These are phyloP conservation scores for Peniophora sp. DNA, from an alignment of 1,284 basidiomycete genomes.

Conservation along the genomic window DNA sequence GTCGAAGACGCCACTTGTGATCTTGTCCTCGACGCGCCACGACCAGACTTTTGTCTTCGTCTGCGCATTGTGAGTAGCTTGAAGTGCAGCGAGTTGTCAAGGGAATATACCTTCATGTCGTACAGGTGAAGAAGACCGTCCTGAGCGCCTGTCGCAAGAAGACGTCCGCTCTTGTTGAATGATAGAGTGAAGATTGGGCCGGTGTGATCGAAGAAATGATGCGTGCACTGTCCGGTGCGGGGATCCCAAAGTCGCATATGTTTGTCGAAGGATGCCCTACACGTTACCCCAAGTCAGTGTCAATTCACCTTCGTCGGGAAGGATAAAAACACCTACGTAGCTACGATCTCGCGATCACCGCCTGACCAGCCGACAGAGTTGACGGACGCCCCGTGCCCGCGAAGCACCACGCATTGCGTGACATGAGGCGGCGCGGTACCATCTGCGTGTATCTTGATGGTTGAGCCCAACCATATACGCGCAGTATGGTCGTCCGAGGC, in stretches of 20 bases:
- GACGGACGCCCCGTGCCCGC: conserved; percentile 61
- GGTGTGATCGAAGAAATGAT: conserved; percentile 58
- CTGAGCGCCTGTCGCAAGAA: conserved; percentile 50
- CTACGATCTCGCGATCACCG: conserved; percentile 43
- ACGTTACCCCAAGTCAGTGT: too few relatives aligned
- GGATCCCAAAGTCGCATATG: conserved; percentile 75
- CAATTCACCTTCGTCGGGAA: too few relatives aligned
- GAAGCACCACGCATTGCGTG: conserved; percentile 37
- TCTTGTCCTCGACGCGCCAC: conserved; percentile 43
- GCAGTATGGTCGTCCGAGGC: conserved; percentile 76
- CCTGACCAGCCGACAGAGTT: conserved; percentile 69
- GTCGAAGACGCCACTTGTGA: conserved; percentile 49
- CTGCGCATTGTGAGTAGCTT: background rate
- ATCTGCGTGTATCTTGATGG: conserved; percentile 1
- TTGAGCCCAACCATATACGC: conserved; percentile 51
- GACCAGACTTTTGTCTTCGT: conserved; percentile 40
- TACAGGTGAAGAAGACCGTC: conserved; percentile 58
- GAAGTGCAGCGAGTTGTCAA: background rate
- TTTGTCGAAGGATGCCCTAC: conserved; percentile 70
- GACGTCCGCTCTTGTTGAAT: conserved; percentile 60
- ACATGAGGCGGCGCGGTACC: conserved; percentile 14
- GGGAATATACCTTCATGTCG: conserved; percentile 29
- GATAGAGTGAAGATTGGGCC: conserved; percentile 61
- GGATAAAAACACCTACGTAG: too few relatives aligned
- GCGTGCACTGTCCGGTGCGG: conserved; percentile 62